These are phyloP conservation scores for Lentinus brumalis DNA, from an alignment of 768 basidiomycete genomes.

Conservation along the genomic window DNA sequence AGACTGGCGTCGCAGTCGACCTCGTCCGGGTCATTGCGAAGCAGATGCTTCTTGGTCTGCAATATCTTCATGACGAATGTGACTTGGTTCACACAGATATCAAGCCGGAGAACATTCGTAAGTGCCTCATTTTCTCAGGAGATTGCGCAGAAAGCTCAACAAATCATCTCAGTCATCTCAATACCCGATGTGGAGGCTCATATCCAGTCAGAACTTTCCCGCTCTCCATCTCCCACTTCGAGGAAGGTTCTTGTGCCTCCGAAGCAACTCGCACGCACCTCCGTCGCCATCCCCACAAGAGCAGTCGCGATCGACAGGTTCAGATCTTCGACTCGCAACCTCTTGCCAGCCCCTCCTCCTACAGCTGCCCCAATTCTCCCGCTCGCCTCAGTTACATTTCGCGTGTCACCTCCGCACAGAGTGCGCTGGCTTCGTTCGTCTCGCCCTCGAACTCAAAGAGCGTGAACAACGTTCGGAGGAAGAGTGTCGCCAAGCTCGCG, in stretches of 20 bases:
- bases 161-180: slow-evolving; percentile 59
- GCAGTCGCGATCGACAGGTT: slow-evolving; percentile 59
- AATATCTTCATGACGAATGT: slow-evolving; percentile 93
- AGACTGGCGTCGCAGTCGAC: slow-evolving; percentile 78
- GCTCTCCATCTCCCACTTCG: slow-evolving; percentile 71
- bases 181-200: slow-evolving; percentile 81
- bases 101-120: slow-evolving; percentile 95
- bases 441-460: background rate
- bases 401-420: slow-evolving; percentile 23
- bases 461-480: slow-evolving; percentile 4
- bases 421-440: slow-evolving; percentile 5
- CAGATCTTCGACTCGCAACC: slow-evolving; percentile 87
- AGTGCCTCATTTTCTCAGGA: slow-evolving; percentile 39
- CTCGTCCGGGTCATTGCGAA: slow-evolving; percentile 85
- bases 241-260: slow-evolving; percentile 83
- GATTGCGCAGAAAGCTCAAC: slow-evolving; percentile 11
- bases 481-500: slow-evolving; percentile 18
- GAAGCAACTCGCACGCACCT: slow-evolving; percentile 57
- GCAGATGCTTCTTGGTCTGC: slow-evolving; percentile 85
- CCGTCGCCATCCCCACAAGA: slow-evolving; percentile 59
- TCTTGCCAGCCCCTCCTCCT: slow-evolving; percentile 54
- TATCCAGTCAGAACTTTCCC: slow-evolving; percentile 67
- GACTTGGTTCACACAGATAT: slow-evolving; percentile 92
- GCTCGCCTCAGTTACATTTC: slow-evolving; percentile 27
- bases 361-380: slow-evolving; percentile 28